A percentile compares a stretch with the other conserved stretches of the same genome.
Evolutionary conservation across 2,329 filamentous ascomycete species (phyloP).

Genomic region (Xylariaceae sp.): DNA sequence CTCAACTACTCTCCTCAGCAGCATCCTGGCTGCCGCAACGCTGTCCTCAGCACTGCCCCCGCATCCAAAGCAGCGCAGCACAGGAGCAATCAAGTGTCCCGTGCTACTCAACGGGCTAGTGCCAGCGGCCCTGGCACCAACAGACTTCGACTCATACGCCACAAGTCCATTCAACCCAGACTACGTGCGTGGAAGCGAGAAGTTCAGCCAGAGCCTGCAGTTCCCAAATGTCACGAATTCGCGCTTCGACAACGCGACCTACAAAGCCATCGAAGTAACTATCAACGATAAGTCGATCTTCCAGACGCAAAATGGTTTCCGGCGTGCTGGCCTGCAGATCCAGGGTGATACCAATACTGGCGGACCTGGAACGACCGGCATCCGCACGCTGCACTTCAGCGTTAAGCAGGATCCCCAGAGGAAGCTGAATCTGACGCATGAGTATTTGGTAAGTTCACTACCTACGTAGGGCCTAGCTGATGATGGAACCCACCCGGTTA

Average conservation of each 20-base stretch:
- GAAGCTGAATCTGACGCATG: constrained; percentile 43
- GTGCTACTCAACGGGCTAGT: constrained; percentile 40
- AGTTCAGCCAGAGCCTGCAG: constrained; percentile 39
- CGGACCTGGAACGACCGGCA: constrained; percentile 44
- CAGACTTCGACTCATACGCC: constrained; percentile 43
- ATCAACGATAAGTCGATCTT: constrained; percentile 53
- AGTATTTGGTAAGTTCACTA: constrained; percentile 38
- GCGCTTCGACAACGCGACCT: constrained; percentile 49
- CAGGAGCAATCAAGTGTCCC: constrained; percentile 38
- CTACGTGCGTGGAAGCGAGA: constrained; percentile 39
- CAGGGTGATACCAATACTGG: constrained; percentile 49
- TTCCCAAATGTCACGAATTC: constrained; percentile 39
- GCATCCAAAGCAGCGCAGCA: constrained; percentile 30
- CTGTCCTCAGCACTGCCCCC: constrained; percentile 31
- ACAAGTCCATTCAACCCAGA: constrained; percentile 43
- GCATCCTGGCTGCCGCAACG: constrained; percentile 26
- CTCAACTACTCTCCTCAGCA: constrained; percentile 30
- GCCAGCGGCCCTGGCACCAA: constrained; percentile 31
- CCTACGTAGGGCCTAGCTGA: no score
- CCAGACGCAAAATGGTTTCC: constrained; percentile 53
- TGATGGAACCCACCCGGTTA: no score
- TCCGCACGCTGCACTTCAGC: constrained; percentile 42
- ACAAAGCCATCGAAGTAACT: constrained; percentile 52
- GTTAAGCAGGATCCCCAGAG: constrained; percentile 41
- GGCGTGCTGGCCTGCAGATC: constrained; percentile 54